Evolutionary conservation across 2,329 filamentous ascomycete species (phyloP).

Genomic region (Teratosphaeria gauchensis): DNA sequence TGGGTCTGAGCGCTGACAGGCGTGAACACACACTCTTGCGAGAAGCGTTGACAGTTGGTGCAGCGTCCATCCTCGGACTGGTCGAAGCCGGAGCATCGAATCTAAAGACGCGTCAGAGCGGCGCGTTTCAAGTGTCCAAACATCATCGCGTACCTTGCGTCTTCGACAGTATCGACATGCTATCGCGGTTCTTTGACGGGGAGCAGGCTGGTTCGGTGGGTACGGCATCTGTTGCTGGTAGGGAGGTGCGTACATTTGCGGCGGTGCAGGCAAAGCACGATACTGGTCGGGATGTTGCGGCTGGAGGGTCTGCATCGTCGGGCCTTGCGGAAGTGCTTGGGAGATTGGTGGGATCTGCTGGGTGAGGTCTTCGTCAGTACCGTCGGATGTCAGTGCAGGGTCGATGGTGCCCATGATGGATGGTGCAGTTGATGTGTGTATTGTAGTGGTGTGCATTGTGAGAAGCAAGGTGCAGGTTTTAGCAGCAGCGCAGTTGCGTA

Average conservation of each 20-base stretch:
- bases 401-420: conserved; percentile 18
- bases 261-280: conserved; percentile 35
- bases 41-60: conserved; percentile 63
- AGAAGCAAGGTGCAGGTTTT: conserved; percentile 7
- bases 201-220: conserved; percentile 40
- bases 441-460: neutral
- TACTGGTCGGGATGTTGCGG: conserved; percentile 37
- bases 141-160: conserved; percentile 40
- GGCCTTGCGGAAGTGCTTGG: conserved; percentile 24
- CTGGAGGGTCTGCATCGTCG: conserved; percentile 38
- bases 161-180: conserved; percentile 51
- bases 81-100: conserved; percentile 67
- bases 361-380: conserved; percentile 16
- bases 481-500: conserved; percentile 15
- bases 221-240: conserved; percentile 34
- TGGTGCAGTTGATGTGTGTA: conserved; percentile 4
- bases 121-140: neutral
- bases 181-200: conserved; percentile 51
- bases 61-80: conserved; percentile 62
- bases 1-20: conserved; percentile 65
- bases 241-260: conserved; percentile 35
- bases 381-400: conserved; percentile 19
- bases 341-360: conserved; percentile 27
- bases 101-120: conserved; percentile 37
- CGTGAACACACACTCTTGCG: conserved; percentile 68